Percentiles rank a stretch among this genome's conserved stretches.
phyloP scores from a whole-genome alignment of 163 green algal genomes.

The Picocystis sp. region DNA sequence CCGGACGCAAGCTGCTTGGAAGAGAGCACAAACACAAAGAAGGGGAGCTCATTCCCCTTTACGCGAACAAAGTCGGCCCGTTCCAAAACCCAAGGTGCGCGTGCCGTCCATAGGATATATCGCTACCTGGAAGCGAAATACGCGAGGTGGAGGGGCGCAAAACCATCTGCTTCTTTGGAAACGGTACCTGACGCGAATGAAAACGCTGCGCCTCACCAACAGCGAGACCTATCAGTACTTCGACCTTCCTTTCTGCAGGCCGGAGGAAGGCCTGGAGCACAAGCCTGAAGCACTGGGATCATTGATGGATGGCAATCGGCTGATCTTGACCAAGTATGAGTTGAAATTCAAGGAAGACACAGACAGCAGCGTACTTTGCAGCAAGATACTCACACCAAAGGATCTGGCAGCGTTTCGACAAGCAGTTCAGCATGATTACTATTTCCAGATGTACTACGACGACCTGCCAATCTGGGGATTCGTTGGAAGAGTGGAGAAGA shows the following conservation, averaged over 20 bases:
- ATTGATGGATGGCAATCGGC: conserved; percentile 49
- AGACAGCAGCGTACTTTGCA: conserved; percentile 65
- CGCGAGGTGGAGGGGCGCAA: neutral
- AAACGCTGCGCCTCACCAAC: conserved; percentile 3
- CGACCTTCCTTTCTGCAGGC: conserved; percentile 83
- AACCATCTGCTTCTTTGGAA: neutral
- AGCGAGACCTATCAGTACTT: conserved; percentile 97
- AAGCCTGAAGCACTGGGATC: conserved; percentile 66
- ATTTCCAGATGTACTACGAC: conserved; percentile 97
- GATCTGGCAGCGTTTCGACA: conserved; percentile 64
- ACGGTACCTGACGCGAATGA: neutral
- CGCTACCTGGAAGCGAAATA: neutral
- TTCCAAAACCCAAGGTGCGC: conserved; percentile 48
- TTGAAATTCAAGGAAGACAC: conserved; percentile 71
- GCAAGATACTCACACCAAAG: conserved; percentile 34
- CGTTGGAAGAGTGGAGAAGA: conserved; percentile 65
- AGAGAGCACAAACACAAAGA: conserved; percentile 43
- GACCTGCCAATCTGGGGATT: conserved; percentile 90
- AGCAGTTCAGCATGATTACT: conserved; percentile 84
- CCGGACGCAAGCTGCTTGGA: neutral
- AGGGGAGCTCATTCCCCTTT: conserved; percentile 52
- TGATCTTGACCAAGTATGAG: conserved; percentile 67
- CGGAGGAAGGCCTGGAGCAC: conserved; percentile 44
- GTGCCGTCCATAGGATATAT: neutral
- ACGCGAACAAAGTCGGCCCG: conserved; percentile 66